Conservation (phyloP, 768 basidiomycete species). For the Amanita exitialis region DNA sequence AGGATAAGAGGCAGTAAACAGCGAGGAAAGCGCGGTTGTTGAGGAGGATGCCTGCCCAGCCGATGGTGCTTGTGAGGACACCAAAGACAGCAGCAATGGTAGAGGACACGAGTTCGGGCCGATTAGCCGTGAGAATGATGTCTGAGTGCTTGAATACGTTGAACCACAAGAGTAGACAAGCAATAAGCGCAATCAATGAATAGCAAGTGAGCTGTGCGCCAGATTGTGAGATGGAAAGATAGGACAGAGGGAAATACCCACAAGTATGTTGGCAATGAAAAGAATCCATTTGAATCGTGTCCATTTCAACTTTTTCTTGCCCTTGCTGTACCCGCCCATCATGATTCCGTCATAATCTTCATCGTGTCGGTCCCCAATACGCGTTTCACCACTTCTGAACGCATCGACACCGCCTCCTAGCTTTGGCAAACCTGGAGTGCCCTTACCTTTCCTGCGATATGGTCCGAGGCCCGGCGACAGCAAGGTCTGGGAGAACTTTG, state of each 20-base stretch:
- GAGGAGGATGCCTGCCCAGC: constrained; percentile 75
- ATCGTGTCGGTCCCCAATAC: neutral
- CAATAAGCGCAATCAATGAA: constrained; percentile 49
- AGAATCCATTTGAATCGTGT: constrained; percentile 80
- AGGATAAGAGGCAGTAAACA: constrained; percentile 65
- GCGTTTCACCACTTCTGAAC: constrained; percentile 3
- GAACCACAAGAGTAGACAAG: constrained; percentile 69
- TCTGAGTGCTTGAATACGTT: constrained; percentile 61
- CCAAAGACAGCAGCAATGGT: constrained; percentile 54
- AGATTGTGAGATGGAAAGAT: neutral
- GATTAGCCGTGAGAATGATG: constrained; percentile 60
- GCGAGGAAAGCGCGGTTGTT: constrained; percentile 84
- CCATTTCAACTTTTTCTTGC: constrained; percentile 44
- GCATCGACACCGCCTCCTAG: constrained; percentile 4
- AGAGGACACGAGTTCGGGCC: constrained; percentile 55
- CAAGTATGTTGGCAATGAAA: constrained; percentile 52
- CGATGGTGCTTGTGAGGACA: constrained; percentile 58
- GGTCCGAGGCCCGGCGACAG: neutral
- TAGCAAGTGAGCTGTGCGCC: constrained; percentile 39
- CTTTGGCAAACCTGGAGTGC: neutral
- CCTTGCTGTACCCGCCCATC: neutral
- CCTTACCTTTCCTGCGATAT: neutral
- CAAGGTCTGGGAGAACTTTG: constrained; percentile 2
- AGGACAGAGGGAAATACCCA: constrained; percentile 13
- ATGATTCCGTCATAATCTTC: constrained; percentile 13